Evolutionary conservation across 2,329 filamentous ascomycete genomes (phyloP), one percentile per base, ranked within the genome.

Genomic region (Metarhizium anisopliae): DNA sequence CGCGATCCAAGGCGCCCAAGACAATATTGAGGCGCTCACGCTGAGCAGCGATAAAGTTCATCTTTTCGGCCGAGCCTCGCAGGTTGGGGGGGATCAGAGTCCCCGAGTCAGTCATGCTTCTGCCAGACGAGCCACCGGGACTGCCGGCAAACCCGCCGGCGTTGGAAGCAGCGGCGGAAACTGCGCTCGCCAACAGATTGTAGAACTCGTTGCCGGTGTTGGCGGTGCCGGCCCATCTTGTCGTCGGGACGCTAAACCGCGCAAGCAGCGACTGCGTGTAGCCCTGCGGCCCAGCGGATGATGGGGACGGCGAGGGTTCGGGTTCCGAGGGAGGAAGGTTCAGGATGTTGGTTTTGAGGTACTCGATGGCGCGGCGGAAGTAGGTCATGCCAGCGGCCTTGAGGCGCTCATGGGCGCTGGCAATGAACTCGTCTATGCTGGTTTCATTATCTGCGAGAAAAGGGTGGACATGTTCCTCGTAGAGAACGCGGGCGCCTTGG

Each of bases 391-490:
- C 92, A 43, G 89, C 84, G 16, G 84, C 77, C 72, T 86, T 89
- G 59, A 90, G 83, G 56, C 85, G 84, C 62, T 90, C 89, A 70
- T 97, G 92, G 45, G 85, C 79, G 58, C 84, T 82, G 61, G 85
- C 86, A 70, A 97, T 96, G 67, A 96, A 86, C 59, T 90, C 84
- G 67, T 99, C 94, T 71, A 99, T 97, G 61, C 89, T 84, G 47
- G 79, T 72, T 72, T 97, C 94, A 71, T 99, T 93, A 59, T 91
- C 81, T 65, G 84, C 79, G 52, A 99, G 84, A 75, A 93, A 96
- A 0, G 93, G 93, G 70, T 95, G 87, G 58, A 97, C 78, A 70
- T 94, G 85, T 59, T 84, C 80, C 66, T 91, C 84, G 77, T 97
- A 99, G 60, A 97, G 77, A 64, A 87, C 75, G 59, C 88, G 87